Base-by-base conservation (phyloP, 495 filamentous ascomycete genomes). In the Bryoglossum gracile region DNA sequence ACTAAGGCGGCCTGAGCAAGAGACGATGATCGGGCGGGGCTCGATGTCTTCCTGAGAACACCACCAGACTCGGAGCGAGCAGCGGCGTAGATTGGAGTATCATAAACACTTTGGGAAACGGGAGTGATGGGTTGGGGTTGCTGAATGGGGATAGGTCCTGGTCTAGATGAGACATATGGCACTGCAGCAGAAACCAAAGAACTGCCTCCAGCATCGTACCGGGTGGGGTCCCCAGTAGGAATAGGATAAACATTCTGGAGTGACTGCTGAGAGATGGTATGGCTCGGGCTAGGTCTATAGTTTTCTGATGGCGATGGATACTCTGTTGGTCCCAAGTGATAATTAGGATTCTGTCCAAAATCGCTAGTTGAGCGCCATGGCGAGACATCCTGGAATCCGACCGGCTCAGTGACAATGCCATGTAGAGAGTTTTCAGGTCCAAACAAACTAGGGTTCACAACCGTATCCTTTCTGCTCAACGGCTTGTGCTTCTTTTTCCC, bases 171-270 rank as follows among this genome's bases (percentile, higher is more conserved):
- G 14, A 46, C 22, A 19, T 38, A 45, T n/a, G 51, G 33, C 39
- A 64, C 62, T 37, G 61, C 56, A 4, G 51, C 56, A 45, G 72
- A 68, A n/a, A 69, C 66, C 34, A 66, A 62, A 13, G 81, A 74
- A 39, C 43, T 50, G 28, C 54, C 37, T 24, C 25, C 65, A 49
- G 68, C 74, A 43, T 83, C 81, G 54, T 78, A 83, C 33, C 68
- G 73, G 24, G 66, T 66, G 3, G 77, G 77, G 57, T 86, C 83
- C 9, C 71, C 71, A 17, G 79, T 84, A 21, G 81, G 71, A 30
- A 82, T 57, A 8, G 83, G 79, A 50, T 64, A 68, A 14, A 67
- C 63, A 28, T 52, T 55, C 24, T 55, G 62, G 55, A 66, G 70
- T 62, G 59, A 61, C 13, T 58, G 50, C 13, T 60, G 61, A 48